These are phyloP conservation scores for Nannizziopsis arthrosporioides DNA, from an alignment of 2,329 filamentous ascomycete species.

Conservation along the genomic window DNA sequence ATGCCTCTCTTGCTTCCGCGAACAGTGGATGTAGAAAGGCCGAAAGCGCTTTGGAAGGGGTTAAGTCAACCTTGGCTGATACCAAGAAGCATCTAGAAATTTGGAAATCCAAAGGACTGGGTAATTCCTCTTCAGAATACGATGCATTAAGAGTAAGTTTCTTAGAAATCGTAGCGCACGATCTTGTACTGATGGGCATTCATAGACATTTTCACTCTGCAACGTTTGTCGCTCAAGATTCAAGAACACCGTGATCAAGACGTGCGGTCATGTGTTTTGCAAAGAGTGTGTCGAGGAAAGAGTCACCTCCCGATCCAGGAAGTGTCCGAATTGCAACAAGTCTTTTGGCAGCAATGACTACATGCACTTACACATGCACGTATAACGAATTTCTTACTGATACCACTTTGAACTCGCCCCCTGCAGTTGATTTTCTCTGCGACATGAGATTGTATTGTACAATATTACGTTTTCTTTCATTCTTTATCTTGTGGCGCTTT, in stretches of 20 bases:
- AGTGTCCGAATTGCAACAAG: constrained; percentile 88
- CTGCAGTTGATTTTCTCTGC: not conserved
- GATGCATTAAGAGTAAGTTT: constrained; percentile 71
- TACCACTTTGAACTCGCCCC: not conserved
- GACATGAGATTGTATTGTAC: constrained; percentile 7
- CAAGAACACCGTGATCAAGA: constrained; percentile 87
- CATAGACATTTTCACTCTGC: constrained; percentile 66
- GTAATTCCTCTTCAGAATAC: constrained; percentile 70
- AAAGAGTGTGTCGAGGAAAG: constrained; percentile 80
- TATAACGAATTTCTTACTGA: constrained; percentile 20
- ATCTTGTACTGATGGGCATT: constrained; percentile 2
- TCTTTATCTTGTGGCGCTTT: constrained; percentile 12
- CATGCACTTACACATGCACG: constrained; percentile 47
- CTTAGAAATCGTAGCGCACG: constrained; percentile 13
- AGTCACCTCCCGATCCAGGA: constrained; percentile 77
- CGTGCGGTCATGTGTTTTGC: constrained; percentile 92
- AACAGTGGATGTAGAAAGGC: constrained; percentile 49
- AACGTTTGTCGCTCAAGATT: constrained; percentile 86
- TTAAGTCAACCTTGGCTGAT: constrained; percentile 65
- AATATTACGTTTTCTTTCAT: constrained; percentile 13
- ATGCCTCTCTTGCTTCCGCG: constrained; percentile 55
- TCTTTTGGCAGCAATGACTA: constrained; percentile 85
- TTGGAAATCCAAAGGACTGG: constrained; percentile 72
- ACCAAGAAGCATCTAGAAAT: constrained; percentile 70
- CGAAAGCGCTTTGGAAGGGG: constrained; percentile 63